Evolutionary conservation across 2,329 filamentous ascomycete genomes (phyloP).

Genomic region (Colletotrichum sp.): DNA sequence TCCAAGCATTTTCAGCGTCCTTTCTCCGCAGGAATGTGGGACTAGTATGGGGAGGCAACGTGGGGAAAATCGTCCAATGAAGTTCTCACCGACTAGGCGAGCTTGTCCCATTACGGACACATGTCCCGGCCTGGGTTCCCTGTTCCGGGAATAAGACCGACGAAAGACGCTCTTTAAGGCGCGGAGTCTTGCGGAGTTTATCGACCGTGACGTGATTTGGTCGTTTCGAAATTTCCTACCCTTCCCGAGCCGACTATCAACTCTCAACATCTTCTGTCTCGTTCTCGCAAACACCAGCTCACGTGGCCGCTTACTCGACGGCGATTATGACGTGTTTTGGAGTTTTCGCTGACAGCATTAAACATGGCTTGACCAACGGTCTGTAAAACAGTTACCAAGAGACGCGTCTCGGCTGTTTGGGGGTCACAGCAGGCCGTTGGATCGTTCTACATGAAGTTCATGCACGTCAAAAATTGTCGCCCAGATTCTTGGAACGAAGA

Average conservation of each 20-base stretch:
- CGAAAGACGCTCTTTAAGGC: background rate
- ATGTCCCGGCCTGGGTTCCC: background rate
- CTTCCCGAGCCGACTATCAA: background rate
- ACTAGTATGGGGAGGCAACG: background rate
- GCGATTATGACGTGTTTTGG: background rate
- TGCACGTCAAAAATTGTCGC: background rate
- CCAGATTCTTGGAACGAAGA: background rate
- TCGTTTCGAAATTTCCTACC: conserved; percentile 4
- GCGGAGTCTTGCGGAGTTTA: conserved; percentile 20
- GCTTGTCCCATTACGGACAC: background rate
- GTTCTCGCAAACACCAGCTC: background rate
- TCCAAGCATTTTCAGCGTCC: background rate
- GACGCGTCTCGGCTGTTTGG: background rate
- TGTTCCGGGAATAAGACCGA: background rate
- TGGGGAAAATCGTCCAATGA: conserved; percentile 8
- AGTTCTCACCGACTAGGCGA: background rate
- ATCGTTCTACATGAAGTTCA: background rate
- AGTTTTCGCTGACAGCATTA: background rate
- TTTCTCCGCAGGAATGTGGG: background rate
- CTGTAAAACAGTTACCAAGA: background rate
- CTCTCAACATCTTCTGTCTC: background rate
- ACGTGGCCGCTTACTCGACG: background rate
- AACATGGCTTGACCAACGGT: background rate
- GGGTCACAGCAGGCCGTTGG: background rate
- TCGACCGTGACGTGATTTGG: conserved; percentile 7